Percentiles rank a stretch among this genome's conserved stretches.
These are phyloP conservation scores for Heterobasidion irregulare DNA, from an alignment of 1,284 basidiomycete species.

Conservation along the genomic window DNA sequence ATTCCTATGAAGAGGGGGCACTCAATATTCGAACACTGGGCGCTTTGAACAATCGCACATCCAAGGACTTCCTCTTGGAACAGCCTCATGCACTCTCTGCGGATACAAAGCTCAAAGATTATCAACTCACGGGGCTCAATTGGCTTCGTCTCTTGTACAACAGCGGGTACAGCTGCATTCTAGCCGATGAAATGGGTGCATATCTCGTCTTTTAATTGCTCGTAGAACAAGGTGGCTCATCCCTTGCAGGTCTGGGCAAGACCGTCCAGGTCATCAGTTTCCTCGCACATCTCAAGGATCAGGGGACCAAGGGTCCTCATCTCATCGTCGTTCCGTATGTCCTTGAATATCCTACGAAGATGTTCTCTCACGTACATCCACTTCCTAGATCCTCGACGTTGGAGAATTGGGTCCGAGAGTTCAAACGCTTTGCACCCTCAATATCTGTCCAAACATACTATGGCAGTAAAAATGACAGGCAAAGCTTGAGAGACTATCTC, in stretches of 20 bases:
- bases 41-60: slow-evolving; percentile 32
- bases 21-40: slow-evolving; percentile 45
- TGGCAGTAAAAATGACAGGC: slow-evolving; percentile 86
- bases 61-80: slow-evolving; percentile 59
- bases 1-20: slow-evolving; percentile 48
- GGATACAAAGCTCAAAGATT: slow-evolving; percentile 85
- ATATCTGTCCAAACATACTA: slow-evolving; percentile 93
- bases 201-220: slow-evolving; percentile 12
- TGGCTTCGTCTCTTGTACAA: slow-evolving; percentile 90
- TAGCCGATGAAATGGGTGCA: slow-evolving; percentile 97
- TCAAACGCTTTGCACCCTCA: slow-evolving; percentile 81
- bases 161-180: slow-evolving; percentile 83
- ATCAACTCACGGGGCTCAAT: slow-evolving; percentile 95
- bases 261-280: slow-evolving; percentile 98
- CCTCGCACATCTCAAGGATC: slow-evolving; percentile 82
- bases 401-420: slow-evolving; percentile 98
- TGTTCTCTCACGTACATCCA: background rate
- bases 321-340: slow-evolving; percentile 91
- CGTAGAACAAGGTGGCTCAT: slow-evolving; percentile 4
- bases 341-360: background rate
- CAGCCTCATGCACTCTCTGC: slow-evolving; percentile 73
- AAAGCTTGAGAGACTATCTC: slow-evolving; percentile 64
- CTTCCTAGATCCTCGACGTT: slow-evolving; percentile 79
- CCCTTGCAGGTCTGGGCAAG: slow-evolving; percentile 84
- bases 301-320: slow-evolving; percentile 76